These are phyloP conservation scores for Asterophora lycoperdoides DNA, from an alignment of 768 basidiomycete species.

Conservation along the genomic window DNA sequence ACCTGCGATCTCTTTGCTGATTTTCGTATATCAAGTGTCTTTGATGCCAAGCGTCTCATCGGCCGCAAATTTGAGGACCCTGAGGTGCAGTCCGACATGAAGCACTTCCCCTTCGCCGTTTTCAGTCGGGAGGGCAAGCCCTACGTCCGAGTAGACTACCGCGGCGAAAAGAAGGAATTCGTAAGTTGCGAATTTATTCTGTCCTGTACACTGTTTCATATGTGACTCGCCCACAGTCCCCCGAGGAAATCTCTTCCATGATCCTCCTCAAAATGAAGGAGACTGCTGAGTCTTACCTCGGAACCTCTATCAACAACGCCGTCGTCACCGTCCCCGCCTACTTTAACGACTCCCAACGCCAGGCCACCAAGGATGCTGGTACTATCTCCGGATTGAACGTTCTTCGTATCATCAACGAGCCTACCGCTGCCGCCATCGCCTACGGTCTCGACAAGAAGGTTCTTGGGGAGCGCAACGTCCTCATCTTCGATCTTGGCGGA, in stretches of 20 bases:
- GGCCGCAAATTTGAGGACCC: constrained; percentile 85
- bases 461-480: constrained; percentile 85
- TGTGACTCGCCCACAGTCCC: constrained; percentile 53
- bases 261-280: constrained; percentile 98
- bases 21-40: constrained; percentile 58
- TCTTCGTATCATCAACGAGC: constrained; percentile 98
- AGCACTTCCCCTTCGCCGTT: constrained; percentile 95
- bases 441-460: constrained; percentile 98
- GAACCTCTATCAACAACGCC: constrained; percentile 77
- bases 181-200: constrained; percentile 41
- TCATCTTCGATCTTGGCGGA: constrained; percentile 98
- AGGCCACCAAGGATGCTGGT: constrained; percentile 98
- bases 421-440: constrained; percentile 96
- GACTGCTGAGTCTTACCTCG: constrained; percentile 94
- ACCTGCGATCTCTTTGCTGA: constrained; percentile 3
- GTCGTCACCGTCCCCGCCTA: constrained; percentile 97
- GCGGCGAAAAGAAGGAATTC: constrained; percentile 91
- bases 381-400: constrained; percentile 92
- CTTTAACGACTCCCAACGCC: constrained; percentile 99
- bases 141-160: constrained; percentile 85
- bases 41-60: constrained; percentile 97
- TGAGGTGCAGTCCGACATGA: constrained; percentile 79
- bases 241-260: constrained; percentile 98
- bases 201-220: constrained; percentile 10
- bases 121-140: constrained; percentile 86